phyloP scores from a whole-genome alignment of 169 alveolate species.

The Amoebophrya sp. region DNA sequence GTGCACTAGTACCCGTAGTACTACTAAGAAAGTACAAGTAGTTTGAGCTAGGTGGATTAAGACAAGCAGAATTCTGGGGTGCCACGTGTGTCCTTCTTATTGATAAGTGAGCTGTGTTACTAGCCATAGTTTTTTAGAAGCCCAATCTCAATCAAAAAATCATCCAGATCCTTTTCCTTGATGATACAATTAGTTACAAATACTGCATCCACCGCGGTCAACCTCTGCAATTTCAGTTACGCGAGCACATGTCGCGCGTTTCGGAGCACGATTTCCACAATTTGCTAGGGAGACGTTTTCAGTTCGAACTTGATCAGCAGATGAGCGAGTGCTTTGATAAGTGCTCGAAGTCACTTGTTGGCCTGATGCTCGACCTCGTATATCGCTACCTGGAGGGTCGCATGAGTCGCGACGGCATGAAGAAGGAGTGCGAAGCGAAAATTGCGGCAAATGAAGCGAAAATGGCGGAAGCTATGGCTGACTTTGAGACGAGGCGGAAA shows the following conservation, averaged over 20 bases:
- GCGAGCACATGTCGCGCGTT: not conserved
- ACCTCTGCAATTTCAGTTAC: not conserved
- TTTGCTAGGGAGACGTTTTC: not conserved
- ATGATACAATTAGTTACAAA: too few species aligned
- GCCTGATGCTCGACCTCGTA: not conserved
- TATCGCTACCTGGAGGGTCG: not conserved
- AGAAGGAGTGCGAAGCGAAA: not conserved
- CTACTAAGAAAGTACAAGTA: too few species aligned
- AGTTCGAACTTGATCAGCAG: not conserved
- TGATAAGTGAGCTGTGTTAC: too few species aligned
- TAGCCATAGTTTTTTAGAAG: too few species aligned
- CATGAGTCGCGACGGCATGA: not conserved
- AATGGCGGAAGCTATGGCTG: not conserved
- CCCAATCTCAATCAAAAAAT: too few species aligned
- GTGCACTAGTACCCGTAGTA: too few species aligned
- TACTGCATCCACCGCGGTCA: too few species aligned
- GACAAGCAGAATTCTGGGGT: too few species aligned
- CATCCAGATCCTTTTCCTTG: too few species aligned
- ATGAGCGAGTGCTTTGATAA: not conserved
- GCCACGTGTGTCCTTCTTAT: too few species aligned
- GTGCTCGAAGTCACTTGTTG: not conserved
- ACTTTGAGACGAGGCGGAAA: not conserved
- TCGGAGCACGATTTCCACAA: constrained; percentile 19
- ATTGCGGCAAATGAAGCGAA: not conserved
- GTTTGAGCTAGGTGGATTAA: too few species aligned